These are phyloP conservation scores for Austroboletus niveus DNA, from an alignment of 1,284 basidiomycete genomes.

Conservation along the genomic window DNA sequence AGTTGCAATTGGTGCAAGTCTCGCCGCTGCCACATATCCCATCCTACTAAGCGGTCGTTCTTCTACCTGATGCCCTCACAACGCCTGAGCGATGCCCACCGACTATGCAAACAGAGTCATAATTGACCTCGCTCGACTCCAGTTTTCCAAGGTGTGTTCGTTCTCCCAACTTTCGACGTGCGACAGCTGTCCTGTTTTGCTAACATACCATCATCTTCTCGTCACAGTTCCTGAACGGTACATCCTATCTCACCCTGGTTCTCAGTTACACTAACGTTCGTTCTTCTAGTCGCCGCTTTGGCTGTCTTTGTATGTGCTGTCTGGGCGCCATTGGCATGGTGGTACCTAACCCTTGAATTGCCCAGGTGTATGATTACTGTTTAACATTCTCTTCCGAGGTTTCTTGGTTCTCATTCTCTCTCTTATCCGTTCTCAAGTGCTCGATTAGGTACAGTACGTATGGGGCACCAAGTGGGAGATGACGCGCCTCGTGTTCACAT, in stretches of 20 bases:
- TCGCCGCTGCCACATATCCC: not conserved
- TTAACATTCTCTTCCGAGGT: constrained; percentile 23
- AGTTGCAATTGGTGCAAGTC: too few species aligned
- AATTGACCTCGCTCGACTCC: constrained; percentile 15
- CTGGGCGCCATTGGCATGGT: not conserved
- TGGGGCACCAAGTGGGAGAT: constrained; percentile 27
- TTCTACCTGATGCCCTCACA: not conserved
- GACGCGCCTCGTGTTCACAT: constrained; percentile 24
- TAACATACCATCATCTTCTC: not conserved
- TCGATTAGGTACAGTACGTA: constrained; percentile 18
- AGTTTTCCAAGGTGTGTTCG: constrained; percentile 20
- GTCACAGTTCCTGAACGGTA: constrained; percentile 25
- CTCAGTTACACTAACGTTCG: not conserved
- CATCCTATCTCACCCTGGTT: not conserved
- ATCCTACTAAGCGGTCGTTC: not conserved
- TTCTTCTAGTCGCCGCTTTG: constrained; percentile 19
- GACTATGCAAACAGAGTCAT: not conserved
- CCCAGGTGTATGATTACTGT: constrained; percentile 19
- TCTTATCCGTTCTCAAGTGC: constrained; percentile 1
- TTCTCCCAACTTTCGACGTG: too few species aligned
- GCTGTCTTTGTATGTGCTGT: constrained; percentile 17
- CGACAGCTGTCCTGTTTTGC: not conserved
- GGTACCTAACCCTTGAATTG: not conserved
- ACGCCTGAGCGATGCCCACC: constrained; percentile 8
- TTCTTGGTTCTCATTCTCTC: not conserved